Percentiles rank a stretch among this genome's conserved stretches.
Conservation (phyloP, 2,329 filamentous ascomycete species). For the Scytalidium lignicola region DNA sequence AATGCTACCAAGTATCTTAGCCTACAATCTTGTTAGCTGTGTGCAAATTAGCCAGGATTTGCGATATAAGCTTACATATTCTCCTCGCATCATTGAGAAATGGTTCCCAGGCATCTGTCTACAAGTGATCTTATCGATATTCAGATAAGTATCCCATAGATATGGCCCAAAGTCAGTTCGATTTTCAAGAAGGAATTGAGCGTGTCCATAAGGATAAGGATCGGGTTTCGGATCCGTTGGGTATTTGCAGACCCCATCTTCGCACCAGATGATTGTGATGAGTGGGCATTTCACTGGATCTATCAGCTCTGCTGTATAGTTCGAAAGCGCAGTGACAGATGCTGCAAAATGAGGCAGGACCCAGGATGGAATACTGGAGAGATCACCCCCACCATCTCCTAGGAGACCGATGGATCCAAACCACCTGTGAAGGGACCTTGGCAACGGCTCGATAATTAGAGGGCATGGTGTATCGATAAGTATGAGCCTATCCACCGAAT, state of each 20-base stretch:
- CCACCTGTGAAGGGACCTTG: conserved; percentile 47
- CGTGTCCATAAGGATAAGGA: conserved; percentile 54
- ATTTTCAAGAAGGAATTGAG: conserved; percentile 68
- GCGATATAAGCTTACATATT: conserved; percentile 31
- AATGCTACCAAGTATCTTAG: neutral
- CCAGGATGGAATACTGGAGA: conserved; percentile 64
- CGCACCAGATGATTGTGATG: conserved; percentile 64
- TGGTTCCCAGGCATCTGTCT: conserved; percentile 68
- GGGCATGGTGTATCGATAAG: conserved; percentile 65
- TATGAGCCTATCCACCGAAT: conserved; percentile 54
- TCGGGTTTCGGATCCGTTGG: conserved; percentile 61
- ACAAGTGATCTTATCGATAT: conserved; percentile 55
- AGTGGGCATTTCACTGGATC: conserved; percentile 53
- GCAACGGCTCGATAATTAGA: conserved; percentile 63
- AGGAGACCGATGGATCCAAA: conserved; percentile 69
- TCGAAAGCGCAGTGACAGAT: conserved; percentile 62
- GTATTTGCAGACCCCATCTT: conserved; percentile 66
- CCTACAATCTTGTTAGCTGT: neutral
- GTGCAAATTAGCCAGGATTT: neutral
- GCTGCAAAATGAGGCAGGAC: conserved; percentile 68
- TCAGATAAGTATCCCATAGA: conserved; percentile 63
- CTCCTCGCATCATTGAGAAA: conserved; percentile 71
- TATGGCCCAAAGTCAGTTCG: conserved; percentile 66
- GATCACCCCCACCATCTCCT: conserved; percentile 46
- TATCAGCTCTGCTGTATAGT: conserved; percentile 62